Base-by-base conservation (phyloP, 805 yeast species). In the Kluyveromyces starmeri region DNA sequence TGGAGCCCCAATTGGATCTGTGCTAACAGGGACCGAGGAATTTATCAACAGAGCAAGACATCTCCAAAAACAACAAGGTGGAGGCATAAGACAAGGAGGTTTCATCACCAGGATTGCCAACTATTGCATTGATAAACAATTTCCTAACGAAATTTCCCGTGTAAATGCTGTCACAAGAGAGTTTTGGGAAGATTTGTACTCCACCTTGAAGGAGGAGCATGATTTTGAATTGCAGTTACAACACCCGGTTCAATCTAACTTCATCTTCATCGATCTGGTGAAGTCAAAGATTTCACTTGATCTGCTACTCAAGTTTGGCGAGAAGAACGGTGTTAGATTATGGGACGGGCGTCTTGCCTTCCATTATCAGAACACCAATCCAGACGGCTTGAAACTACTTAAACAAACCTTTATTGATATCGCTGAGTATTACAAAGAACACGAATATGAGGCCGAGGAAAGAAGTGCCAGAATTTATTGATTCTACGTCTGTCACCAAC, bases 1-100 rank as follows among this genome's bases (percentile, higher is more conserved):
- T 39, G 92, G 92, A 35, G 94, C 94, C 1, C 94, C 95, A 35
- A 73, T 83, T 47, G 94, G 95, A 3, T 75, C 86, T 8, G 73
- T 83, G 1, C 64, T 83, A 27, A 92, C 82, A 23, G 85, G 89
- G 13, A 55, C 61, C 21, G 50, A 50, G 20, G 54, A 57, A 19
- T 64, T 72, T 44, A 76, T 82, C 37, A 54, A 61, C 41, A 73
- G 70, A 46, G 83, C 86, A 23, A 75, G 73, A 48, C 86, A 83
- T 60, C 76, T 83, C 60, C 77, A 78, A 42, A 83, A 83, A 50
- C 94, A 83, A 59, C 67, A 71, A 41, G 95, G 95, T 45, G 94
- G 94, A 38, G 94, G 94, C 35, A 75, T 83, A 34, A 67, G 95
- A 47, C 95, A 83, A 60, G 65, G 78, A 23, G 94, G 94, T 24